Conservation (phyloP, 2,329 filamentous ascomycete genomes). For the Aureobasidium pullulans region DNA sequence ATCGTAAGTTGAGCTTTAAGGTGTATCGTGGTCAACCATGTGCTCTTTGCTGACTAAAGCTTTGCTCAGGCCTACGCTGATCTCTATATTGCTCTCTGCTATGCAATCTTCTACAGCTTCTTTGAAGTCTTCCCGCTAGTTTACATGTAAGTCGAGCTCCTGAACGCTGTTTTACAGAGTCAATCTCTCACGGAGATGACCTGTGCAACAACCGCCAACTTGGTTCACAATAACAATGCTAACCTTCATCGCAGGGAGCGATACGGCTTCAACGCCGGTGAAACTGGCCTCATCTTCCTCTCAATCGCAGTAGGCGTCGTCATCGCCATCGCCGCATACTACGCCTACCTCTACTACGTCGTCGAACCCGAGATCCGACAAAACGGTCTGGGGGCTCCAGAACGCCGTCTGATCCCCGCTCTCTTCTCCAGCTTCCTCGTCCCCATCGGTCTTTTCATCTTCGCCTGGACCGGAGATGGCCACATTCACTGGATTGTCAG, state of each 20-base stretch:
- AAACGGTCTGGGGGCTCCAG: constrained; percentile 23
- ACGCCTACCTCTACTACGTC: constrained; percentile 20
- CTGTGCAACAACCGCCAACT: too few relatives aligned
- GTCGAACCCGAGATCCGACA: constrained; percentile 20
- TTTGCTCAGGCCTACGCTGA: constrained; percentile 36
- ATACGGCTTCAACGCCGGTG: constrained; percentile 56
- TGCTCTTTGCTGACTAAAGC: not conserved
- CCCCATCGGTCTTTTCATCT: constrained; percentile 29
- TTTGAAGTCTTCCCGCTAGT: constrained; percentile 27
- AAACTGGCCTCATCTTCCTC: constrained; percentile 54
- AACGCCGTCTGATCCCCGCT: constrained; percentile 27
- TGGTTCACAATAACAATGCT: too few relatives aligned
- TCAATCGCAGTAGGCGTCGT: constrained; percentile 52
- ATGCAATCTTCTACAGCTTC: constrained; percentile 53
- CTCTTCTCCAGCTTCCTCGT: constrained; percentile 25
- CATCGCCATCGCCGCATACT: constrained; percentile 36
- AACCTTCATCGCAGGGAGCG: not conserved
- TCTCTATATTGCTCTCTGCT: constrained; percentile 27
- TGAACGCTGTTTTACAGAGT: not conserved
- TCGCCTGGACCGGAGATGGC: constrained; percentile 27
- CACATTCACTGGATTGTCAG: constrained; percentile 34
- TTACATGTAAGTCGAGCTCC: not conserved
- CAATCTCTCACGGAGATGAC: too few relatives aligned
- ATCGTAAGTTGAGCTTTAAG: constrained; percentile 29
- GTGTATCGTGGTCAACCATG: too few relatives aligned